Percentiles rank a stretch among this genome's conserved stretches.
Evolutionary conservation across 2,329 filamentous ascomycete genomes (phyloP).

Genomic region (Fusarium fujikuroi): DNA sequence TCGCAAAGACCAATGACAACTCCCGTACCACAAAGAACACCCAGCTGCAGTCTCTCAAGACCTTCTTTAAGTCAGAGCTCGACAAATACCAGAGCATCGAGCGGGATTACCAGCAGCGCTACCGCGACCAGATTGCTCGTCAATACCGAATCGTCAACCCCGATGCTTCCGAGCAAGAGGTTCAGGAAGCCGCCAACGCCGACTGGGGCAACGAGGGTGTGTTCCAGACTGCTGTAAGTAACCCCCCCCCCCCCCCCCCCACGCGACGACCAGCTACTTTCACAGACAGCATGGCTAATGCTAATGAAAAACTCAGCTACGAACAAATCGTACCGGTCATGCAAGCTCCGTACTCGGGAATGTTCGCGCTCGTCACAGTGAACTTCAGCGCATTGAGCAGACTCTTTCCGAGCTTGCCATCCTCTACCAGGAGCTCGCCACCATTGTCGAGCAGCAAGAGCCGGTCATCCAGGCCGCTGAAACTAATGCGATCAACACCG

Average conservation of each 20-base stretch:
- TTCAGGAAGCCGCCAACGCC: constrained; percentile 73
- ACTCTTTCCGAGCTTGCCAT: constrained; percentile 76
- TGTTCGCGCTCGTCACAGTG: constrained; percentile 84
- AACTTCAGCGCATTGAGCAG: constrained; percentile 82
- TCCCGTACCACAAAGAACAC: constrained; percentile 74
- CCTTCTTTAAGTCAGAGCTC: constrained; percentile 77
- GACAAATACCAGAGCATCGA: constrained; percentile 78
- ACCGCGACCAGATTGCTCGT: constrained; percentile 80
- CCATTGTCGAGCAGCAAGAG: constrained; percentile 79
- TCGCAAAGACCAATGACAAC: constrained; percentile 69
- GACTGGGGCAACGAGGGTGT: constrained; percentile 84
- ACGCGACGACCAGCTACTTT: not conserved
- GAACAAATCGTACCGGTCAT: constrained; percentile 78
- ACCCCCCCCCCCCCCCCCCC: too few relatives aligned
- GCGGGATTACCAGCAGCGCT: constrained; percentile 74
- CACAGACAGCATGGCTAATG: constrained; percentile 21
- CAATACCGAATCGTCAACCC: constrained; percentile 87
- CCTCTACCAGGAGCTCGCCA: constrained; percentile 80
- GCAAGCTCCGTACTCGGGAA: constrained; percentile 79
- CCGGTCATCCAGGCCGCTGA: constrained; percentile 70
- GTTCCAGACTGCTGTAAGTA: constrained; percentile 81
- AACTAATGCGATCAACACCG: constrained; percentile 72
- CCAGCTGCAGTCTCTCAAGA: constrained; percentile 76
- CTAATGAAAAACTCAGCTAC: constrained; percentile 64
- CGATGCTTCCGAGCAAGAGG: constrained; percentile 78